Conservation (phyloP, 306 rosid genomes). For the Casuarina cunninghamiana region DNA sequence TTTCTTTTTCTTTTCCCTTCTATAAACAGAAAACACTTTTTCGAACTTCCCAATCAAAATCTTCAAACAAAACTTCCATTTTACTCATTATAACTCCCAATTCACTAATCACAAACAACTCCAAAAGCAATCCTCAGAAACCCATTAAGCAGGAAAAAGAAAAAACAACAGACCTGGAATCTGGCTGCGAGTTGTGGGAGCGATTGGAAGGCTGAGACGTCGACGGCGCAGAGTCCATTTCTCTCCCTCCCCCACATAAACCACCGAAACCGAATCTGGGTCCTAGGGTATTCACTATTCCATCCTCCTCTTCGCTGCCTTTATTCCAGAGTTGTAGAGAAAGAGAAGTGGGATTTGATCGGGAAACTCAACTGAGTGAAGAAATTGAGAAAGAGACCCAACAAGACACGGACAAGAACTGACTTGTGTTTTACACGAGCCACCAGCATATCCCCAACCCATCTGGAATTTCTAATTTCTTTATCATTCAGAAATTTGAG, state of each 20-base stretch:
- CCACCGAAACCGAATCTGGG: neutral
- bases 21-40: too few relatives aligned
- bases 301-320: neutral
- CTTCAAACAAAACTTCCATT: neutral
- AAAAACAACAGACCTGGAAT: constrained; percentile 39
- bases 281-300: neutral
- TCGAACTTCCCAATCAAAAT: neutral
- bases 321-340: neutral
- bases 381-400: neutral
- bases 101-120: neutral
- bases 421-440: constrained; percentile 9
- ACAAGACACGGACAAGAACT: neutral
- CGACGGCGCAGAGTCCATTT: constrained; percentile 37
- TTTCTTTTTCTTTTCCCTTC: neutral
- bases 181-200: constrained; percentile 32
- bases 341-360: neutral
- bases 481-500: neutral
- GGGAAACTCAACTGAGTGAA: neutral
- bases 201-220: constrained; percentile 35
- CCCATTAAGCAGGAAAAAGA: neutral
- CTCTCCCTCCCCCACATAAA: neutral
- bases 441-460: neutral
- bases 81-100: neutral
- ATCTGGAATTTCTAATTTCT: neutral
- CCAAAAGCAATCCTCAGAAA: neutral